Evolutionary conservation across 176 grass and related monocot species (phyloP).

Genomic region (Calamus simplicifolius): DNA sequence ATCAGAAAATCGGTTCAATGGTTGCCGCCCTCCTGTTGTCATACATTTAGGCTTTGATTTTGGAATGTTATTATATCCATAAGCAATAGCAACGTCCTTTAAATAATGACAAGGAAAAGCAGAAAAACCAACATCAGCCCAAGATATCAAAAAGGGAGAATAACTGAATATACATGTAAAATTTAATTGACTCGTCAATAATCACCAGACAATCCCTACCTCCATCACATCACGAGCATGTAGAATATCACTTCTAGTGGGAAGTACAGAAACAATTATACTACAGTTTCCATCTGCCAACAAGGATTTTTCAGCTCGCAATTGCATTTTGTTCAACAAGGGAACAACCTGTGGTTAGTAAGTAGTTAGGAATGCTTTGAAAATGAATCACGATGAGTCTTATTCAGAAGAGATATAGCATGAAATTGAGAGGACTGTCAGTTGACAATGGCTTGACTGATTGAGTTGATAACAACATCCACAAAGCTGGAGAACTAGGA

Average conservation of each 20-base stretch:
- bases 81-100: constrained; percentile 97
- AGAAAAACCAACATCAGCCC: background rate
- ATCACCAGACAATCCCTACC: constrained; percentile 16
- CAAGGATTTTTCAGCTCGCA: constrained; percentile 47
- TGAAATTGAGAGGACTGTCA: no score
- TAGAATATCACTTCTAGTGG: constrained; percentile 74
- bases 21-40: constrained; percentile 74
- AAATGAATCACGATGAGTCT: no score
- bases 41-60: constrained; percentile 85
- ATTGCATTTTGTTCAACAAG: constrained; percentile 92
- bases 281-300: constrained; percentile 25
- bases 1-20: constrained; percentile 86
- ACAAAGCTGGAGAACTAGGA: no score
- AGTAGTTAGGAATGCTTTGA: constrained; percentile 2
- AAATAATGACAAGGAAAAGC: background rate
- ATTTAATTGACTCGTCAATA: no score
- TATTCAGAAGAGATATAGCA: no score
- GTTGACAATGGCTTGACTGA: no score
- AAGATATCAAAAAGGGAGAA: no score
- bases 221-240: constrained; percentile 67
- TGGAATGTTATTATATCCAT: constrained; percentile 94
- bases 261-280: constrained; percentile 60
- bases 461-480: no score
- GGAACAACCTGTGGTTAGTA: constrained; percentile 48
- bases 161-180: no score